Conservation (phyloP, 805 yeast species). For the Clavispora carvajalis region DNA sequence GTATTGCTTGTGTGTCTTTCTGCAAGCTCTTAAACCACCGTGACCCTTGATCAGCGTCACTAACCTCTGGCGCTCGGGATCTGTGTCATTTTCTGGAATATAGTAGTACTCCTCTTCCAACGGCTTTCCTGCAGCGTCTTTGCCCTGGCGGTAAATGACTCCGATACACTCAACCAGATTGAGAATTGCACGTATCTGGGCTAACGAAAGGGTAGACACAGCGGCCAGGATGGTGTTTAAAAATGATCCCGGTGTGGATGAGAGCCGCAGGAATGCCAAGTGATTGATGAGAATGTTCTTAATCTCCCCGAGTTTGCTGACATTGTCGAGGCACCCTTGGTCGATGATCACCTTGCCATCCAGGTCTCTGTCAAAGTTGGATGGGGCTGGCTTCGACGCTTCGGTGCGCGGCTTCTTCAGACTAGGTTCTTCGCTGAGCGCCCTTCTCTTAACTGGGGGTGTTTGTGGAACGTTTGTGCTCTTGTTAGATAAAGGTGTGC, state of each 20-base stretch:
- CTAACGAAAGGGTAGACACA: conserved; percentile 42
- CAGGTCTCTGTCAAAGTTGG: conserved; percentile 11
- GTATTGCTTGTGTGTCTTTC: conserved; percentile 90
- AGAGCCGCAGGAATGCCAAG: conserved; percentile 81
- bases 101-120: conserved; percentile 93
- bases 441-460: conserved; percentile 20
- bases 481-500: conserved; percentile 24
- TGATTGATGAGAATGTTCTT: conserved; percentile 71
- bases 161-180: conserved; percentile 61
- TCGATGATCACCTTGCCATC: conserved; percentile 24
- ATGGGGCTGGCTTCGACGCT: conserved; percentile 1
- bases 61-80: conserved; percentile 59
- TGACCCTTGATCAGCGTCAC: conserved; percentile 77
- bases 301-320: conserved; percentile 46
- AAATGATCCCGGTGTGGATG: conserved; percentile 79
- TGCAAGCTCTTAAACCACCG: conserved; percentile 77
- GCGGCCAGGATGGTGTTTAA: conserved; percentile 57
- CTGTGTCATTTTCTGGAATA: conserved; percentile 75
- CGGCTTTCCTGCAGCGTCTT: conserved; percentile 95
- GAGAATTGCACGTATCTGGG: conserved; percentile 41
- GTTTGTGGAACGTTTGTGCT: conserved; percentile 19
- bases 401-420: conserved; percentile 3
- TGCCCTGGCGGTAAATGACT: conserved; percentile 82
- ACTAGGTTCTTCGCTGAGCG: conserved; percentile 32
- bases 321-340: conserved; percentile 18